Percentiles rank a stretch among this genome's conserved stretches.
These are phyloP conservation scores for Fragaria iinumae DNA, from an alignment of 306 rosid species.

Conservation along the genomic window DNA sequence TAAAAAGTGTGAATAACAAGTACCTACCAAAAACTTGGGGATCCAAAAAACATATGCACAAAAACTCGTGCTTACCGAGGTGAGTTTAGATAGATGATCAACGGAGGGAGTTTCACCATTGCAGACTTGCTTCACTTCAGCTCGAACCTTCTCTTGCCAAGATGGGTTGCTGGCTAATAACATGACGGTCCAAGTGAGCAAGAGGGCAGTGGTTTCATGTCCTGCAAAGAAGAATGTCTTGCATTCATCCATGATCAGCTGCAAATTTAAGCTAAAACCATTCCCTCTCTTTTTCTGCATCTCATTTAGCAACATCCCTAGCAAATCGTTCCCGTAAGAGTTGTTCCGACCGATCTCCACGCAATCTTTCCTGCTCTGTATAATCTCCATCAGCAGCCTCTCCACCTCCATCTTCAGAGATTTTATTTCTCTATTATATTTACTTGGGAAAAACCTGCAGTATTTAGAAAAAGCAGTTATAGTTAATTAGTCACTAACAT, in stretches of 20 bases:
- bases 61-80: constrained; percentile 45
- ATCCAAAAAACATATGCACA: background rate
- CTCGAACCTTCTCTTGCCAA: constrained; percentile 80
- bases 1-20: background rate
- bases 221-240: constrained; percentile 98
- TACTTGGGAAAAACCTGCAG: constrained; percentile 75
- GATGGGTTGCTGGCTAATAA: constrained; percentile 63
- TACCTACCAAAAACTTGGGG: background rate
- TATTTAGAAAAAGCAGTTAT: background rate
- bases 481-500: background rate
- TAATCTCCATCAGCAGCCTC: constrained; percentile 80
- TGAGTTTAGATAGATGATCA: constrained; percentile 74
- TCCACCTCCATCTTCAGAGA: constrained; percentile 76
- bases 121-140: constrained; percentile 57
- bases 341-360: constrained; percentile 82
- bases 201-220: constrained; percentile 85
- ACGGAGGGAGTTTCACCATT: constrained; percentile 51
- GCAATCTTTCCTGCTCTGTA: constrained; percentile 75
- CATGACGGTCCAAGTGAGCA: constrained; percentile 95
- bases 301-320: constrained; percentile 82
- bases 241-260: constrained; percentile 89
- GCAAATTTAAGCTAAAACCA: constrained; percentile 61
- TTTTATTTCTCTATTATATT: constrained; percentile 90
- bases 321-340: constrained; percentile 71
- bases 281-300: constrained; percentile 52